phyloP scores from a whole-genome alignment of 768 basidiomycete species.

The Tephrocybe sp. region DNA sequence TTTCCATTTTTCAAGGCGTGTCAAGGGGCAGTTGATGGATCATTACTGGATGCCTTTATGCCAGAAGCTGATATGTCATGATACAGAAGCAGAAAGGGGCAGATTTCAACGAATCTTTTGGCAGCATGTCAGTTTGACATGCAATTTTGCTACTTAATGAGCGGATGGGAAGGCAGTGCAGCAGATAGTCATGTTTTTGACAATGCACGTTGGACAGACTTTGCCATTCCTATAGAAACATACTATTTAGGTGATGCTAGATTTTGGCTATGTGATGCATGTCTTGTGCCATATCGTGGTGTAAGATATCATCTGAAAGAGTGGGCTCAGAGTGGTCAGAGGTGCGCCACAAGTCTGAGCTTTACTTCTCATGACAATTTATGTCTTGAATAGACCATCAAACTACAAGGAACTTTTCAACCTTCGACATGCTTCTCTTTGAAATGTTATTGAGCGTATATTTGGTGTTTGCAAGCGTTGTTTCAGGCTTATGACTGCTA shows the following conservation, averaged over 20 bases:
- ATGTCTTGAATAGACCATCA: slow-evolving; percentile 21
- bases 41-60: slow-evolving; percentile 23
- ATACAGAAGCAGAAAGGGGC: slow-evolving; percentile 27
- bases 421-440: slow-evolving; percentile 33
- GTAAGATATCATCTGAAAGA: slow-evolving; percentile 30
- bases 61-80: slow-evolving; percentile 11
- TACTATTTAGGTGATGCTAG: slow-evolving; percentile 37
- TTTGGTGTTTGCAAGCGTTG: slow-evolving; percentile 23
- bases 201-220: slow-evolving; percentile 22
- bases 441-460: slow-evolving; percentile 35
- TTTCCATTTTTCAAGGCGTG: slow-evolving; percentile 30
- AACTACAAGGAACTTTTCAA: slow-evolving; percentile 40
- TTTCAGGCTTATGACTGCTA: slow-evolving; percentile 17
- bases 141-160: slow-evolving; percentile 32
- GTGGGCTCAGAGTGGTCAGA: slow-evolving; percentile 7
- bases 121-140: slow-evolving; percentile 32
- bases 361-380: slow-evolving; percentile 8
- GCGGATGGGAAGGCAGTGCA: slow-evolving; percentile 38
- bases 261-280: slow-evolving; percentile 28
- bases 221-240: slow-evolving; percentile 27
- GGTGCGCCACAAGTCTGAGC: slow-evolving; percentile 5
- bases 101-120: slow-evolving; percentile 35
- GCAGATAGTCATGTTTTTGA: slow-evolving; percentile 32
- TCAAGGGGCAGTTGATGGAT: slow-evolving; percentile 32
- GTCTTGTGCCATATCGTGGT: slow-evolving; percentile 35